Evolutionary conservation across 2,329 filamentous ascomycete species (phyloP).

Genomic region (Neofusicoccum sp.): DNA sequence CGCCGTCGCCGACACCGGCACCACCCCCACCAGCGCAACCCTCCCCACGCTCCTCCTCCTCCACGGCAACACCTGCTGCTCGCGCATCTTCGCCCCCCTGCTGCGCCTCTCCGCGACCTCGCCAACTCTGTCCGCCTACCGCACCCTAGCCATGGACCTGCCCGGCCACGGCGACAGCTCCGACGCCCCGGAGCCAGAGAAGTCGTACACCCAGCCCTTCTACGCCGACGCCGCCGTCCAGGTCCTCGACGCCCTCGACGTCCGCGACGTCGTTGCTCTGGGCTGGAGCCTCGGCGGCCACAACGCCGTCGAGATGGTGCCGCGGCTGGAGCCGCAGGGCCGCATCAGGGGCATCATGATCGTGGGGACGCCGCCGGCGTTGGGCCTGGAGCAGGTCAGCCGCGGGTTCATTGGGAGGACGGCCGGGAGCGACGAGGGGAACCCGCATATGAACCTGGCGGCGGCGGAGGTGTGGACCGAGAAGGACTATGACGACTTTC

Average conservation of each 20-base stretch:
- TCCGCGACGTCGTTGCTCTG: constrained; percentile 21
- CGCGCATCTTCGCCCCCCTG: constrained; percentile 30
- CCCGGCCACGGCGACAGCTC: constrained; percentile 34
- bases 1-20: neutral
- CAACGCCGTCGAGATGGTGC: constrained; percentile 32
- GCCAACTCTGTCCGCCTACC: constrained; percentile 16
- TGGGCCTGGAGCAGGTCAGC: constrained; percentile 24
- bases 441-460: constrained; percentile 3
- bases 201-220: constrained; percentile 29
- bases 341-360: constrained; percentile 29
- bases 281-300: constrained; percentile 37
- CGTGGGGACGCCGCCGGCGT: constrained; percentile 28
- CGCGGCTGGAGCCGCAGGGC: neutral
- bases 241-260: constrained; percentile 27
- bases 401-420: constrained; percentile 23
- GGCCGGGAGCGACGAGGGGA: constrained; percentile 23
- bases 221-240: constrained; percentile 33
- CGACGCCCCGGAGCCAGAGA: constrained; percentile 27
- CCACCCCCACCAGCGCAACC: neutral
- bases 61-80: constrained; percentile 33
- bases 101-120: constrained; percentile 24
- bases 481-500: constrained; percentile 16
- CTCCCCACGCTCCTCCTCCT: constrained; percentile 30
- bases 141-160: constrained; percentile 32
- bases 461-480: neutral